Evolutionary conservation across 2,329 filamentous ascomycete genomes (phyloP), one percentile per base, ranked within the genome.

Genomic region (Colletotrichum abscissum): DNA sequence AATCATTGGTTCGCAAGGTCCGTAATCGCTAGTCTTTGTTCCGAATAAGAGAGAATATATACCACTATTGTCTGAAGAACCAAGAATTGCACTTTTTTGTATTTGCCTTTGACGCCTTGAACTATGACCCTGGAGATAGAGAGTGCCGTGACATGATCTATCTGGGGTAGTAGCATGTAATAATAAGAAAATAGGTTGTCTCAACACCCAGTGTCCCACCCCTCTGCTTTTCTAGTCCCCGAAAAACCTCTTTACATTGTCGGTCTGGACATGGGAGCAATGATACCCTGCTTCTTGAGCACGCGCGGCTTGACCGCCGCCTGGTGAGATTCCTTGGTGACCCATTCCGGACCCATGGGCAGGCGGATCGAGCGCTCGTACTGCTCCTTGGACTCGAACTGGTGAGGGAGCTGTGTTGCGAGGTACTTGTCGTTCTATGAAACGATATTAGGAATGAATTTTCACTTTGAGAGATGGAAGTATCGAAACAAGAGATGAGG

Each of bases 281-380:
- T 95, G 76, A 97, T 88, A 59, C 97, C 97, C 84, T 95, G 94
- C 87, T 97, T 98, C 82, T 98, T 86, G 82, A 98, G 87, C 76
- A 98, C 90, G 78, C 95, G 91, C 72, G 97, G 97, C 89, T 96
- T 97, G 73, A 94, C 97, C 74, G 90, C 90, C 78, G 93, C 91
- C 86, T 98, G 95, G 88, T 97, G 97, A 16, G 93, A 95, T 86
- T 95, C 92, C 89, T 98, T 98, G n/a, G 96, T 98, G 77, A 92
- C 92, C 95, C 96, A 99, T 83, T 99, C 96, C 19, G 93, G 94
- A 1, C 97, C 97, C 74, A 98, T 91, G 1, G 97, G 97, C 76
- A 98, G 84, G 56, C 96, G 89, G 72, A 98, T 86, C 76, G 93
- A 94, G 63, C 96, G 88, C 87, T 99, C 97, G 84, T 98, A 98